Evolutionary conservation across 2,329 filamentous ascomycete species (phyloP).

Genomic region (Colletotrichum horii): DNA sequence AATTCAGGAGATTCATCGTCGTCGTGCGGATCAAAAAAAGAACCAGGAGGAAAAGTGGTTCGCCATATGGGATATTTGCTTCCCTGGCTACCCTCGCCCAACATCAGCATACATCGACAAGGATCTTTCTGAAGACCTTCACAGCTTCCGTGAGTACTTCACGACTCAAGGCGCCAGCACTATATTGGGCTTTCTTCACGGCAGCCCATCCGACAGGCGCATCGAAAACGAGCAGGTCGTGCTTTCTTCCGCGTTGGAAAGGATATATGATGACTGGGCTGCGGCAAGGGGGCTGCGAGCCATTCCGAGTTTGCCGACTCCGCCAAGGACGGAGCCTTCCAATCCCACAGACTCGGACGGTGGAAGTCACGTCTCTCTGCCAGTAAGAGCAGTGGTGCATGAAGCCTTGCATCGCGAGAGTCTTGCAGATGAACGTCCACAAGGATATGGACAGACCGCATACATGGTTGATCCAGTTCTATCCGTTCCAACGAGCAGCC

Average conservation of each 20-base stretch:
- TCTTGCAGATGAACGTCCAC: not conserved
- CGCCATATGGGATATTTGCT: constrained; percentile 30
- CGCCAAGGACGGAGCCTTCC: not conserved
- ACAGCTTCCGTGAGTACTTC: not conserved
- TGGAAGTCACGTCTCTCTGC: not conserved
- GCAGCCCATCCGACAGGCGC: not conserved
- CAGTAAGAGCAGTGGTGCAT: not conserved
- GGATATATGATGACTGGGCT: constrained; percentile 8
- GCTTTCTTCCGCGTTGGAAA: not conserved
- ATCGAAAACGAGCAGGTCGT: not conserved
- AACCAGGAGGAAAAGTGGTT: constrained; percentile 32
- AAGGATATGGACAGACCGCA: not conserved
- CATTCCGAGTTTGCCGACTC: not conserved
- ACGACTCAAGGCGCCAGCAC: not conserved
- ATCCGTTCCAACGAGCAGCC: not conserved
- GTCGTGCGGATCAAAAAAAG: constrained; percentile 19
- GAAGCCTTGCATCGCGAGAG: not conserved
- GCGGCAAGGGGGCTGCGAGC: not conserved
- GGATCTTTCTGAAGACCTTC: constrained; percentile 6
- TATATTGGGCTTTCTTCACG: not conserved
- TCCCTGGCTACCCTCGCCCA: constrained; percentile 24
- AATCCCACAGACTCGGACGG: not conserved
- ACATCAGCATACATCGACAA: constrained; percentile 27
- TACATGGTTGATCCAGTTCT: not conserved
- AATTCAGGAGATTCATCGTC: constrained; percentile 21